Evolutionary conservation across 1,284 basidiomycete genomes (phyloP), one percentile per base, ranked within the genome.

Genomic region (Sporisorium graminicola): DNA sequence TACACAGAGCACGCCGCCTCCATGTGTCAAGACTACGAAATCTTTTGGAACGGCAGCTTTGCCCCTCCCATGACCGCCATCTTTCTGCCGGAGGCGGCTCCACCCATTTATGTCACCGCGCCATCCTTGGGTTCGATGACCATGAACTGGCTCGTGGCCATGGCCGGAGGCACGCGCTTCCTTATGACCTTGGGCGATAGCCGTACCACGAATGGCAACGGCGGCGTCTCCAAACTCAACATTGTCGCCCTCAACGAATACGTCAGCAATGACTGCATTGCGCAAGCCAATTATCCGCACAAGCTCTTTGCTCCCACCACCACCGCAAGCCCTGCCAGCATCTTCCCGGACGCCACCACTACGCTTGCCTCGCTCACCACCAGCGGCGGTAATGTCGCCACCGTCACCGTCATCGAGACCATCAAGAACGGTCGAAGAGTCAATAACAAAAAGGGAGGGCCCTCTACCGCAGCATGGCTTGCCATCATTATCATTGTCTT

Each of bases 341-440:
- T 76, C 27, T 75, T 63, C 16, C 77, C 80, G 8, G 78, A 80
- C 52, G 73, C 65, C 22, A 74, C 71, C 26, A 65, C 68, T 16
- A 65, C 66, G 10, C 44, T 80, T 18, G 60, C 77, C 10, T 75
- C 74, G 0, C 35, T 74, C 18, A 77, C 77, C 13, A 82, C 78
- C 4, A 58, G 33, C 26, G 58, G 72, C 37, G 69, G 64, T 35
- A 51, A 68, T 14, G 67, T 78, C 1, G 65, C 61, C 47, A 75
- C 77, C 7, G 65, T 74, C 22, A 72, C 71, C 10, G 65, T 76
- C 8, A 53, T 78, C 20, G 65, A 78, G 59, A 78, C 75, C 18
- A 67, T 76, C 46, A 64, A 58, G 27, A 64, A 72, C 37, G 74
- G 74, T 20, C 62, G 68, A 47, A 43, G 37, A 14, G 58, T 72